Conservation (phyloP, 768 basidiomycete genomes). For the Filobasidium floriforme region DNA sequence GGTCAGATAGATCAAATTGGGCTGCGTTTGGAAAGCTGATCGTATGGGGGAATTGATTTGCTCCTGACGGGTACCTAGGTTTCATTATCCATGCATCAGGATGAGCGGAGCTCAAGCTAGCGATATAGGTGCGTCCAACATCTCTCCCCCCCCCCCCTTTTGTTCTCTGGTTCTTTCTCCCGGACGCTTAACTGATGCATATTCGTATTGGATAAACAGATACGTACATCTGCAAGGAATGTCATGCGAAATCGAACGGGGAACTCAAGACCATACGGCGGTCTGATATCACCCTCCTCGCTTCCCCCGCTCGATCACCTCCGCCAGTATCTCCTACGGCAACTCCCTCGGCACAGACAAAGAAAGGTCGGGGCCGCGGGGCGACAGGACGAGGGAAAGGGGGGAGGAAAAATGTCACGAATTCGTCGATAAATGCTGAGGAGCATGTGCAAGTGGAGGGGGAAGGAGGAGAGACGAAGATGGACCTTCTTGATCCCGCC, state of each 20-base stretch:
- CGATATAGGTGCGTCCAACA: conserved; percentile 15
- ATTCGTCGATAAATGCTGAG: neutral
- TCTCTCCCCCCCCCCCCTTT: neutral
- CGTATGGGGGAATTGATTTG: no score
- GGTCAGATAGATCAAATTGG: no score
- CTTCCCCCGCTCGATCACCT: neutral
- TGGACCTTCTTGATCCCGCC: no score
- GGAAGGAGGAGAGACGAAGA: neutral
- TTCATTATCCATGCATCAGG: conserved; percentile 18
- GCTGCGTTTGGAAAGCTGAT: no score
- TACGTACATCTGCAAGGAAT: neutral
- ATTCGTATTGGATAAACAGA: neutral
- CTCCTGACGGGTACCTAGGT: conserved; percentile 8
- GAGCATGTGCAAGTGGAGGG: neutral
- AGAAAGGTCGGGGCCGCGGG: neutral
- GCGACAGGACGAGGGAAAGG: neutral
- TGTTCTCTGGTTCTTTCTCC: neutral
- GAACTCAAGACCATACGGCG: neutral
- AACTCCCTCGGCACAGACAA: no score
- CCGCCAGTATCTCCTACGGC: neutral
- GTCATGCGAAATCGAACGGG: neutral
- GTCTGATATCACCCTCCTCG: neutral
- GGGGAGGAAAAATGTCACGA: neutral
- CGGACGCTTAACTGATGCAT: neutral
- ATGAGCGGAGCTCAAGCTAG: conserved; percentile 13